A percentile compares a stretch with the other conserved stretches of the same genome.
phyloP scores from a whole-genome alignment of 1,284 basidiomycete genomes.

The Ceratobasidium sp. region DNA sequence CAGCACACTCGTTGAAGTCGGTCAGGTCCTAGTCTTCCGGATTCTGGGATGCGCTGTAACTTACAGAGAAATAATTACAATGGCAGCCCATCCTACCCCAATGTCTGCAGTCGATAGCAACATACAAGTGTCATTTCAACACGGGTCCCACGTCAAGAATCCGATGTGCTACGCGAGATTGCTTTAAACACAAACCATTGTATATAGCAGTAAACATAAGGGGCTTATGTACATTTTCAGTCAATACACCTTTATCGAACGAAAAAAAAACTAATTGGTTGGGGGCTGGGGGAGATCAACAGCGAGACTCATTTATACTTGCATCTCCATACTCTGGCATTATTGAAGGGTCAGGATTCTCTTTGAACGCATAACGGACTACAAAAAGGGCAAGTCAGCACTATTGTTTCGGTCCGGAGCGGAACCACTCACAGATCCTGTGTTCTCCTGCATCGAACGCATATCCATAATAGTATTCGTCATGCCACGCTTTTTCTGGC shows the following conservation, averaged over 20 bases:
- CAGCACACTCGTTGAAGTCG: no score
- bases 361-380: slow-evolving; percentile 45
- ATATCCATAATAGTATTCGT: slow-evolving; percentile 38
- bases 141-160: no score
- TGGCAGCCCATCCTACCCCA: no score
- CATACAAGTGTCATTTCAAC: no score
- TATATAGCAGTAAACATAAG: no score
- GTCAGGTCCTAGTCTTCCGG: no score
- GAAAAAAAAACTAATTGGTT: not conserved
- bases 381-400: not conserved
- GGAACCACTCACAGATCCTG: slow-evolving; percentile 31
- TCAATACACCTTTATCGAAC: no score
- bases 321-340: slow-evolving; percentile 28
- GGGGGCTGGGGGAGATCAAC: not conserved
- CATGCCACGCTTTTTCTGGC: slow-evolving; percentile 39
- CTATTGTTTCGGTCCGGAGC: not conserved
- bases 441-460: slow-evolving; percentile 37
- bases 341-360: slow-evolving; percentile 9
- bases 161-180: not conserved
- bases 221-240: no score
- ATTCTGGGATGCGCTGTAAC: no score
- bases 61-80: no score
- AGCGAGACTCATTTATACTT: not conserved
- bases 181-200: no score
- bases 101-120: no score